Evolutionary conservation across 2,329 filamentous ascomycete species (phyloP), one percentile per base, ranked within the genome.

Genomic region (Dryadomyces quercivorus): DNA sequence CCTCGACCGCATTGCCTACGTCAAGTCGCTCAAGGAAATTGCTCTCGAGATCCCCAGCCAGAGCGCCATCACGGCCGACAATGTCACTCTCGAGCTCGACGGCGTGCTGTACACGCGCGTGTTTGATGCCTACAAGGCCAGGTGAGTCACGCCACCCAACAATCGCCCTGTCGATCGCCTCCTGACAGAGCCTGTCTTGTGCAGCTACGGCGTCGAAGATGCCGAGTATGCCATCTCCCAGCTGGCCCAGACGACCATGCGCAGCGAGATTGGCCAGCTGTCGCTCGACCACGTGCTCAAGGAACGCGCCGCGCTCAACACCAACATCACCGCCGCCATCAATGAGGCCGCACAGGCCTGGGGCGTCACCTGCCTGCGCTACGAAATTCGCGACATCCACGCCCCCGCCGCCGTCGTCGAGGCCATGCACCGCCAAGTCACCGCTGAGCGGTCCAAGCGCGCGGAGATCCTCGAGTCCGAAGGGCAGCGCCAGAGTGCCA

Each of bases 171-270:
- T 38, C n/a, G 15, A 16, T 20, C 3, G 6, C 36, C 15, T 52
- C 49, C 13, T 53, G 18, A n/a, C 12, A 20, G 42, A 34, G 52
- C 36, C 8, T 12, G 8, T 13, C 9, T 26, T 43, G 10, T 36
- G 16, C 50, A 95, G 90, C 70, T 98, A 98, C 68, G 93, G 93
- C 42, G 93, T 98, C 36, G 93, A 98, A 72, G 93, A 98, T 67
- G 92, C 93, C 59, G 93, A 98, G 69, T 98, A 98, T 70, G 93
- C 93, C 69, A 97, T 98, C 67, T 93, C 88, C 9, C 93, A 98
- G 68, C 84, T 98, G 49, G 93, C 93, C 16, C 93, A 98, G 73
- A 98, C 93, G 12, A 97, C 93, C 0, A 98, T 98, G 93, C 89
- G 93, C 64, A 94, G 87, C 65, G 93, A 98, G 71, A 98, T 98